A percentile compares a stretch with the other conserved stretches of the same genome.
These are phyloP conservation scores for Sphaerulina populicola DNA, from an alignment of 2,329 filamentous ascomycete species.

Conservation along the genomic window DNA sequence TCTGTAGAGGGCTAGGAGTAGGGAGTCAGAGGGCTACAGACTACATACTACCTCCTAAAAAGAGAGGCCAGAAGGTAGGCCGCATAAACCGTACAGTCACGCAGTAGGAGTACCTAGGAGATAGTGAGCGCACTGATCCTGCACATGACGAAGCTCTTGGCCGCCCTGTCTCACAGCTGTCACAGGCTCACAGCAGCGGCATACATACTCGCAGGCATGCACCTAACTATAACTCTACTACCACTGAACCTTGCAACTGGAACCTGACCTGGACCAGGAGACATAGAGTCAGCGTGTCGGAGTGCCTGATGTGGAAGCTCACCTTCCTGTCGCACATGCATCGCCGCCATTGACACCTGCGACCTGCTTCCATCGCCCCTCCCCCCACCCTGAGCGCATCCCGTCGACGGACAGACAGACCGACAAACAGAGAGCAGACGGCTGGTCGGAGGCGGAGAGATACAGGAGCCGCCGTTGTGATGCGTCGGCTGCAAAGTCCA, in stretches of 20 bases:
- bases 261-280: background rate
- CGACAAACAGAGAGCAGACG: background rate
- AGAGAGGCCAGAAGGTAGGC: no score
- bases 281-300: background rate
- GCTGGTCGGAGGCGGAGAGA: background rate
- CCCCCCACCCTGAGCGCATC: background rate
- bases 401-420: background rate
- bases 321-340: background rate
- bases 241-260: background rate
- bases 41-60: no score
- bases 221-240: background rate
- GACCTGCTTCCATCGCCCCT: background rate
- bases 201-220: background rate
- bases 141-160: no score
- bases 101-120: no score
- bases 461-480: background rate
- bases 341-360: background rate
- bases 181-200: background rate
- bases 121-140: no score
- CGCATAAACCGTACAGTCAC: no score
- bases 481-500: conserved; percentile 5
- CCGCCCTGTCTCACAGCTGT: no score
- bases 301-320: background rate
- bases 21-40: no score
- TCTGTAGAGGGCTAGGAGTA: no score